Base-by-base conservation (phyloP, 2,329 filamentous ascomycete genomes). In the Claviceps sorghi region DNA sequence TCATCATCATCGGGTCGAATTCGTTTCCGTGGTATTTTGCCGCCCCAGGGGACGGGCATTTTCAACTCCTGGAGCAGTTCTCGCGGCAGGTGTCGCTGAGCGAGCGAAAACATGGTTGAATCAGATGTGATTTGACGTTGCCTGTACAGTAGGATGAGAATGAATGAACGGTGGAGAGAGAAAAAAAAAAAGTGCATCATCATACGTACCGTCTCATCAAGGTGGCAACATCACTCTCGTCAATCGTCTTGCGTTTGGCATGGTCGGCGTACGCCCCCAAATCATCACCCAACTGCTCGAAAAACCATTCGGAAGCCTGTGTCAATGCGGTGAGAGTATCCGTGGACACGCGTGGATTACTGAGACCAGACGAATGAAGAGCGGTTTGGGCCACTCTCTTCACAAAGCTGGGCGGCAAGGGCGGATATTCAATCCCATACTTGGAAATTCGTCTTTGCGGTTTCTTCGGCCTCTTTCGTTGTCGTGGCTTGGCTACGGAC, bases 251-350 rank as follows among this genome's bases (percentile, higher is more conserved):
- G 34, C 89, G 79, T 34, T 85, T 84, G 5, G 85, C 88, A 65
- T 96, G 89, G 55, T 80, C 76, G 19, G 89, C 85, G 65, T 90
- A 95, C 2, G 82, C 83, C 13, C 79, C 79, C 52, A 95, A 69
- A 62, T 95, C 88, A 55, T 89, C 85, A 48, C 86, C 82, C 2
- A 86, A 72, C 66, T 95, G 89, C 68, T 94, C 88, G 64, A 95
- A 95, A 66, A 89, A 95, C 84, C 88, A 93, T 56, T 94, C 87
- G 2, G 86, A 86, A 1, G 88, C 87, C 63, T 88, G 83, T 61
- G 84, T 82, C 51, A 95, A 80, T 4, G 84, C 83, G 32, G 78
- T 76, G 40, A 95, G 70, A 1, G 86, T 83, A 50, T 93, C 86
- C 46, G 84, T 80, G 53, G 76, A 81, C 47, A 95, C 78, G 58